phyloP scores from a whole-genome alignment of 352 stramenopile species.

The Globisporangium orthogonon region DNA sequence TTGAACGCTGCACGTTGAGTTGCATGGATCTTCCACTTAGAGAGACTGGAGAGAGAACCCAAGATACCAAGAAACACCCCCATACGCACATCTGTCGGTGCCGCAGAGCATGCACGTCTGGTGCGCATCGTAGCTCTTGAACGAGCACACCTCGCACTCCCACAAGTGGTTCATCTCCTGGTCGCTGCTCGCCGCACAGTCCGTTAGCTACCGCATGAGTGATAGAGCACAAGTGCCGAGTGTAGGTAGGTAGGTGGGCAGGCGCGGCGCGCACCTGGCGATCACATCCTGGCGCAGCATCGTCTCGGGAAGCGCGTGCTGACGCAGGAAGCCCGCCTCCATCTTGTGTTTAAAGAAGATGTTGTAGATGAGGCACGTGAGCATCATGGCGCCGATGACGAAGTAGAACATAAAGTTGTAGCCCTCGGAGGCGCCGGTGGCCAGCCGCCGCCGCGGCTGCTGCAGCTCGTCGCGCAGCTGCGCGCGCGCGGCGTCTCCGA shows the following conservation, averaged over 20 bases:
- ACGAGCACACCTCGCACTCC: slow-evolving; percentile 91
- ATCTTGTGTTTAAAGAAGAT: slow-evolving; percentile 86
- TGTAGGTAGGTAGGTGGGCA: no score
- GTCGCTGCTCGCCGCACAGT: slow-evolving; percentile 28
- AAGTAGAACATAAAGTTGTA: slow-evolving; percentile 90
- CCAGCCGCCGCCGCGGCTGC: slow-evolving; percentile 15
- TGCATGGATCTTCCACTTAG: background rate
- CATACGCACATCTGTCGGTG: slow-evolving; percentile 54
- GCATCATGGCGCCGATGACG: slow-evolving; percentile 82
- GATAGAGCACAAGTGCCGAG: no score
- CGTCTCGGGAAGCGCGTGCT: slow-evolving; percentile 70
- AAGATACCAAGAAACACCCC: background rate
- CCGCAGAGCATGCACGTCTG: slow-evolving; percentile 88
- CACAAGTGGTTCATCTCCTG: slow-evolving; percentile 83
- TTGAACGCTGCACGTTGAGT: slow-evolving; percentile 35
- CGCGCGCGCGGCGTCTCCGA: no score
- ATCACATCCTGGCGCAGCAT: slow-evolving; percentile 87
- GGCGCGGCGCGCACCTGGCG: slow-evolving; percentile 28
- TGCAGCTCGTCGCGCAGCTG: background rate
- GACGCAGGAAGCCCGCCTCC: slow-evolving; percentile 60
- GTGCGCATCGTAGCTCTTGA: slow-evolving; percentile 88
- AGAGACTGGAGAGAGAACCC: background rate
- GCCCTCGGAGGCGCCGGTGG: slow-evolving; percentile 37
- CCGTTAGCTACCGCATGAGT: no score
- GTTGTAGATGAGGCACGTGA: slow-evolving; percentile 85